These are phyloP conservation scores for Phytopythium ostracodes DNA, from an alignment of 352 stramenopile species.

Conservation along the genomic window DNA sequence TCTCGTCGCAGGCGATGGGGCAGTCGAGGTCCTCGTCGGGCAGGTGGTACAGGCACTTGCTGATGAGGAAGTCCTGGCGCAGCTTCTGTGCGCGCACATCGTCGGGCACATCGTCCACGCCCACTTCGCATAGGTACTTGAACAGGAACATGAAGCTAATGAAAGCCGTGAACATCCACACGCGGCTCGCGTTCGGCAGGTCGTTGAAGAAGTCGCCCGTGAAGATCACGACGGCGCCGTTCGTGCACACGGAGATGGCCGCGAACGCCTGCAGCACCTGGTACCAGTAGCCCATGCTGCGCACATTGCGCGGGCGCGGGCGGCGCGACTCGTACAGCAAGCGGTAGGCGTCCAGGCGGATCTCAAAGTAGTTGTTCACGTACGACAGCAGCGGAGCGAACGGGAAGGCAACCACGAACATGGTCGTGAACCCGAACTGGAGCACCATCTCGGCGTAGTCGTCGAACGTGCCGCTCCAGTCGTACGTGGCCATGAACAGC, in stretches of 20 bases:
- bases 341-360: constrained; percentile 87
- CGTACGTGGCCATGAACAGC: constrained; percentile 79
- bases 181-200: constrained; percentile 41
- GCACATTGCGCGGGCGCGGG: constrained; percentile 71
- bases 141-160: constrained; percentile 79
- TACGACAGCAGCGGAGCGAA: constrained; percentile 90
- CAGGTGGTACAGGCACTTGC: constrained; percentile 84
- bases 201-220: constrained; percentile 80
- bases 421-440: constrained; percentile 86
- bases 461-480: constrained; percentile 85
- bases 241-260: constrained; percentile 90
- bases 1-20: constrained; percentile 19
- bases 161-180: constrained; percentile 83
- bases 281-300: constrained; percentile 93
- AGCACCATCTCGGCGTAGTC: constrained; percentile 93
- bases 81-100: constrained; percentile 71
- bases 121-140: constrained; percentile 72
- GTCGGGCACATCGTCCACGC: constrained; percentile 69
- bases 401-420: constrained; percentile 92
- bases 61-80: constrained; percentile 81
- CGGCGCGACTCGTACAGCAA: constrained; percentile 78
- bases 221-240: constrained; percentile 92
- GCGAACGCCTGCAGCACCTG: constrained; percentile 86
- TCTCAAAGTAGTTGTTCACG: constrained; percentile 92
- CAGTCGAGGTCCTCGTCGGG: constrained; percentile 66